These are phyloP conservation scores for Phytophthora nicotianae DNA, from an alignment of 352 stramenopile genomes.

Conservation along the genomic window DNA sequence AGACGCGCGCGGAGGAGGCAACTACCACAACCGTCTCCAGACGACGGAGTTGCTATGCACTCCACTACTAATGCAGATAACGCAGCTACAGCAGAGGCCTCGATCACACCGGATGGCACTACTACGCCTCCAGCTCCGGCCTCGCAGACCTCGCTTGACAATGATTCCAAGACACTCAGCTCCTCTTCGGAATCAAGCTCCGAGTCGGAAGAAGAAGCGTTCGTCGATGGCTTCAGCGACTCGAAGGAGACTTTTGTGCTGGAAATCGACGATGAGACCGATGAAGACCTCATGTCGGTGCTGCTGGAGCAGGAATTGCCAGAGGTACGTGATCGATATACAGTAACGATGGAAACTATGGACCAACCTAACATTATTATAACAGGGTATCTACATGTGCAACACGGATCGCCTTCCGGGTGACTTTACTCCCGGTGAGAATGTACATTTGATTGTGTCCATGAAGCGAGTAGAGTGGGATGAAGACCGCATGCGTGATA, in stretches of 20 bases:
- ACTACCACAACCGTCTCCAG: conserved; percentile 24
- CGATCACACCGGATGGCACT: conserved; percentile 4
- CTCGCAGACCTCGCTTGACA: conserved; percentile 40
- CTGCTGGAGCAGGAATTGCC: conserved; percentile 87
- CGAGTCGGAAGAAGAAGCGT: conserved; percentile 85
- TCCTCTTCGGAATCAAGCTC: conserved; percentile 83
- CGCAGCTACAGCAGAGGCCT: conserved; percentile 20
- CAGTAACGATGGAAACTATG: neutral
- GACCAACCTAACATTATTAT: neutral
- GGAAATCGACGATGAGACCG: conserved; percentile 92
- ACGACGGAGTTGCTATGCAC: conserved; percentile 22
- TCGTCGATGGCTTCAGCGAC: conserved; percentile 78
- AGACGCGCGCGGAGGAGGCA: conserved; percentile 48
- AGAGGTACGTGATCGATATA: conserved; percentile 42
- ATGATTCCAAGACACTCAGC: conserved; percentile 61
- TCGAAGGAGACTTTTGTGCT: conserved; percentile 89
- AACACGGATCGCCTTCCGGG: conserved; percentile 83
- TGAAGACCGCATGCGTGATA: conserved; percentile 87
- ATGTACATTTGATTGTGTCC: conserved; percentile 86
- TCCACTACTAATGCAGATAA: conserved; percentile 20
- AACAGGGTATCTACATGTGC: conserved; percentile 83
- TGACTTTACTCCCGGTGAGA: conserved; percentile 69
- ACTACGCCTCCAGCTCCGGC: conserved; percentile 18
- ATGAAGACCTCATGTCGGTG: conserved; percentile 93
- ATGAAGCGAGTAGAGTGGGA: conserved; percentile 91